Percentiles rank a stretch among this genome's conserved stretches.
Conservation (phyloP, 305 asterid species). For the Fraxinus floribunda region DNA sequence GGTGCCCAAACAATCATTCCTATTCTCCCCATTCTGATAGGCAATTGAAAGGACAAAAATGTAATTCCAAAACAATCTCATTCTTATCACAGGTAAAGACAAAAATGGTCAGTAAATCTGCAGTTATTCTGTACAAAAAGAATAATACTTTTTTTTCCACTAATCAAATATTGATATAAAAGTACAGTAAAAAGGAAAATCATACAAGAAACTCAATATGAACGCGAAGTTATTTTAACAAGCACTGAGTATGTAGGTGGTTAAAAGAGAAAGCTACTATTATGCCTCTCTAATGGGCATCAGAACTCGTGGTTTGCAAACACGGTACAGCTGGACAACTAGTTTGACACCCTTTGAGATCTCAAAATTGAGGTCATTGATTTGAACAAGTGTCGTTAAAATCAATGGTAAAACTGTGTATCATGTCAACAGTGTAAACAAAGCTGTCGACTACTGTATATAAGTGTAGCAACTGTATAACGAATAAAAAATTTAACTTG, state of each 20-base stretch:
- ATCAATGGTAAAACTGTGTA: too few species aligned
- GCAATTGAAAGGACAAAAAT: constrained; percentile 5
- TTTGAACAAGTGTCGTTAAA: too few species aligned
- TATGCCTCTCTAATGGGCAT: constrained; percentile 11
- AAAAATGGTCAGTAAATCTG: constrained; percentile 20
- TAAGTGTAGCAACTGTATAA: not conserved
- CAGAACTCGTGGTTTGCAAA: not conserved
- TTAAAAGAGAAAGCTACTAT: constrained; percentile 54
- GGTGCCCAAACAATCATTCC: not conserved
- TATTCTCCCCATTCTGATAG: constrained; percentile 18
- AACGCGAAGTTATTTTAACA: constrained; percentile 17
- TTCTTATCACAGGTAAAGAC: not conserved
- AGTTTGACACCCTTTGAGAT: too few species aligned
- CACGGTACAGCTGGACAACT: not conserved
- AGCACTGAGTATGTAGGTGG: constrained; percentile 25
- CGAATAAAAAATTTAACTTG: not conserved
- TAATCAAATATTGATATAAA: not conserved
- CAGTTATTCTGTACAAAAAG: constrained; percentile 32
- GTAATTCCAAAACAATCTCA: constrained; percentile 10
- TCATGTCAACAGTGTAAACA: too few species aligned
- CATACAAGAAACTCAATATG: constrained; percentile 27
- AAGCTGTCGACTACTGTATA: too few species aligned
- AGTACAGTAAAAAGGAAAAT: not conserved
- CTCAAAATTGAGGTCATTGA: too few species aligned
- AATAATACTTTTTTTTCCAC: not conserved